Base-by-base conservation (phyloP, 495 filamentous ascomycete species). In the Monascus purpureus region DNA sequence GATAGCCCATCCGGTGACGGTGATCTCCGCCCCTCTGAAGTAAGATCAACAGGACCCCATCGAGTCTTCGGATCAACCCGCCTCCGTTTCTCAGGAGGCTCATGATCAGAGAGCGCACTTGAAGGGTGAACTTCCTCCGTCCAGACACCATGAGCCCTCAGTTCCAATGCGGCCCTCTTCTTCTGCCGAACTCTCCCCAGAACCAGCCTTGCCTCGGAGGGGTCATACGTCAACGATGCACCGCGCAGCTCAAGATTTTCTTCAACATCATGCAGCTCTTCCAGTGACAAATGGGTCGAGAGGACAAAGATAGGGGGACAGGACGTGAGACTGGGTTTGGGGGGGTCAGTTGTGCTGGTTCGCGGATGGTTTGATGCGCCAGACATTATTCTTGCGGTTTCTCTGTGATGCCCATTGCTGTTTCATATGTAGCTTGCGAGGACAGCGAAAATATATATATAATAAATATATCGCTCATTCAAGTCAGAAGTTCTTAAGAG, bases 301-400 rank as follows among this genome's bases (percentile, higher is more conserved):
- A 93, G 70, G 26, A 96, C 67, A 36, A 73, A 88, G 8, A 86
- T 75, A 5, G 73, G 55, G 4, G 88, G 83, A 15, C 35, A 47
- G 0, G 41, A 26, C 14, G 47, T 27, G 22, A 42, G 30, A 13
- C 29, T 31, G 29, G 19, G 29, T 22, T 9, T 4, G 20, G 20
- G 20, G n/a, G n/a, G n/a, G 28, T 16, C 18, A 2, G 7, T 16
- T 13, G 6, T 6, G 13, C 13, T 6, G 28, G 3, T 6, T 30
- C 28, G 13, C 7, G 22, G 7, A 25, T 25, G 7, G n/a, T 25
- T 7, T 25, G n/a, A 7, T 7, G 22, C n/a, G 22, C 22, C n/a
- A n/a, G n/a, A 7, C 7, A 25, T n/a, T 25, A 25, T 25, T 25
- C 22, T 7, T 7, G n/a, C 22, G 22, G 7, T 25, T 7, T 25